Percentiles rank a stretch among this genome's conserved stretches.
Evolutionary conservation across 768 basidiomycete species (phyloP).

Genomic region (Boletus reticulatus): DNA sequence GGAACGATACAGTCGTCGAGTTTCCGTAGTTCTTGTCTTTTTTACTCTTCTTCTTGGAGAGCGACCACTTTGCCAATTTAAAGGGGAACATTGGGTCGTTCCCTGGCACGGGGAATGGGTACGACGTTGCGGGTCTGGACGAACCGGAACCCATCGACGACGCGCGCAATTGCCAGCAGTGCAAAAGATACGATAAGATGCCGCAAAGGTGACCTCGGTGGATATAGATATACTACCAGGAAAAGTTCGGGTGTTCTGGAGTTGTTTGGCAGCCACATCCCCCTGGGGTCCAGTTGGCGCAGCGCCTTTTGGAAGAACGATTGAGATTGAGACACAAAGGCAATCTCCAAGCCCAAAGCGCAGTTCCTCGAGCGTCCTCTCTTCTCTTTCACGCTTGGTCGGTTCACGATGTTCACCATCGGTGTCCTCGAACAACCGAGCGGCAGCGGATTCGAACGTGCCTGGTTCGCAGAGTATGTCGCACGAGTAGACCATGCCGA

Average conservation of each 20-base stretch:
- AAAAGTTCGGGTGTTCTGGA: slow-evolving; percentile 14
- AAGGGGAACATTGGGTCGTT: background rate
- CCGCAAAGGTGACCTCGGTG: background rate
- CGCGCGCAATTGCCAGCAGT: too few relatives aligned
- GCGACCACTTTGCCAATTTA: slow-evolving; percentile 18
- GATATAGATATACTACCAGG: background rate
- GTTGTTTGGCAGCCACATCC: slow-evolving; percentile 40
- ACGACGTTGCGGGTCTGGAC: slow-evolving; percentile 14
- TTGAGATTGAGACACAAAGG: slow-evolving; percentile 67
- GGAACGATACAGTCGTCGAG: slow-evolving; percentile 15
- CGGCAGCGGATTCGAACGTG: slow-evolving; percentile 51
- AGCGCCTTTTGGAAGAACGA: slow-evolving; percentile 66
- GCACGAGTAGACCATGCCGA: slow-evolving; percentile 79
- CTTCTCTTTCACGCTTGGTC: slow-evolving; percentile 53
- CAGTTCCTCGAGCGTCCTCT: slow-evolving; percentile 75
- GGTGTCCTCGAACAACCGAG: slow-evolving; percentile 56
- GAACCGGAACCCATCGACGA: slow-evolving; percentile 23
- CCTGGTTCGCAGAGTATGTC: slow-evolving; percentile 84
- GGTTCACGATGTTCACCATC: slow-evolving; percentile 31
- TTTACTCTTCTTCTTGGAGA: slow-evolving; percentile 17
- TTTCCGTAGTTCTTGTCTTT: slow-evolving; percentile 20
- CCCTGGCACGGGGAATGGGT: slow-evolving; percentile 18
- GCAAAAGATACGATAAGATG: too few relatives aligned
- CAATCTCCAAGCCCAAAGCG: slow-evolving; percentile 81
- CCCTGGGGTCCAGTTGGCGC: slow-evolving; percentile 42